Percentiles rank a stretch among this genome's conserved stretches.
Conservation (phyloP, 2,329 filamentous ascomycete genomes). For the Tothia fuscella region DNA sequence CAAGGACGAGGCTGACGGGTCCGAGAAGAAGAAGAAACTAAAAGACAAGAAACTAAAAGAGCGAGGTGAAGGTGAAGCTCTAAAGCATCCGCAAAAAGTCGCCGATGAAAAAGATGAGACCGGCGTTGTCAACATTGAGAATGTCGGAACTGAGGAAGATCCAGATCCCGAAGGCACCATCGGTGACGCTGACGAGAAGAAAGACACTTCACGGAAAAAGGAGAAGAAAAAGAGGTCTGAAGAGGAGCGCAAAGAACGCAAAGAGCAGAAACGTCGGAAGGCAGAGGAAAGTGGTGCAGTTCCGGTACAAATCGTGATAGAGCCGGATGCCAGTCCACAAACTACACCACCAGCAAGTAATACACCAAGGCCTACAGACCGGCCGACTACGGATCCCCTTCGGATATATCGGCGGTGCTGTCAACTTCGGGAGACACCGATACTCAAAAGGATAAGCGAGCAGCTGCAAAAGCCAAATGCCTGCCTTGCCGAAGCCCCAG, state of each 20-base stretch:
- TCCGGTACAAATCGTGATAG: constrained; percentile 68
- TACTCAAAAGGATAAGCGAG: constrained; percentile 82
- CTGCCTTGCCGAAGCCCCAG: constrained; percentile 49
- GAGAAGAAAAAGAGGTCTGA: constrained; percentile 96
- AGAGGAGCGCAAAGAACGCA: constrained; percentile 81
- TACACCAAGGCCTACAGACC: constrained; percentile 41
- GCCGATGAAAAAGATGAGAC: constrained; percentile 45
- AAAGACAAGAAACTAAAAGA: constrained; percentile 52
- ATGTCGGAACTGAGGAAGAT: constrained; percentile 30
- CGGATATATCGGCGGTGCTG: constrained; percentile 92
- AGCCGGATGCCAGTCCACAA: constrained; percentile 47
- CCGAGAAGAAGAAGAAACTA: constrained; percentile 37
- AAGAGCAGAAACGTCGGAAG: constrained; percentile 73
- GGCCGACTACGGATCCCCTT: constrained; percentile 79
- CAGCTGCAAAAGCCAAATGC: constrained; percentile 67
- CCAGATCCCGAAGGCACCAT: constrained; percentile 29
- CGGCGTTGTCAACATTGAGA: constrained; percentile 21
- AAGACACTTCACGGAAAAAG: constrained; percentile 55
- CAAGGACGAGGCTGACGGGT: constrained; percentile 30
- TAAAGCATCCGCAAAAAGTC: constrained; percentile 53
- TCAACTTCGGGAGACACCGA: constrained; percentile 82
- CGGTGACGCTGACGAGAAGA: constrained; percentile 23
- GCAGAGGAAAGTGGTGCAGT: constrained; percentile 81
- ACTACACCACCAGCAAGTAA: constrained; percentile 16
- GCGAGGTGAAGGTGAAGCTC: constrained; percentile 60